Base-by-base conservation (phyloP, 768 basidiomycete genomes). In the Hysterangium stoloniferum region DNA sequence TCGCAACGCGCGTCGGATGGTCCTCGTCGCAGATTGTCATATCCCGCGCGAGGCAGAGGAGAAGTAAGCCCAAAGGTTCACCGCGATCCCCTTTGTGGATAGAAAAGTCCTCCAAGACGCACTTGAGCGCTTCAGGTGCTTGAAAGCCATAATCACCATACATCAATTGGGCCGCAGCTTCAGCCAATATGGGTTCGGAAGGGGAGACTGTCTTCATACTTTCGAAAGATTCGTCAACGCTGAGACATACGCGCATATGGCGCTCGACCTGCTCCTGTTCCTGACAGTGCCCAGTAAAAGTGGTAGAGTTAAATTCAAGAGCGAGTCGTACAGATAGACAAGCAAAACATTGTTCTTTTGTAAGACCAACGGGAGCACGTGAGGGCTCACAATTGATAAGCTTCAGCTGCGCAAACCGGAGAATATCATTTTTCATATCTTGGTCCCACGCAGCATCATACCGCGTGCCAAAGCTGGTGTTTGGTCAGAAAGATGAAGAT, bases 161-260 rank as follows among this genome's bases (percentile, higher is more conserved):
- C 59, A 59, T 58, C 33, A 56, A 19, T 7, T 24, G 13, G 46
- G 36, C 56, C 12, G 64, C 55, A 17, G 61, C 64, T 52, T 64
- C 64, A 1, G 63, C 58, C 12, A 66, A 55, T 24, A 64, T 33
- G 8, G 64, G 64, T 49, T 65, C 63, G 2, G 63, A 65, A 4
- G 57, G 36, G 4, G 57, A 53, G 6, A 55, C 37, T 37, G 64
- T 66, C 45, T 60, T 40, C 19, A 59, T 34, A 19, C 34, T 45
- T 29, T 58, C 51, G 37, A 63, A 58, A 17, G 51, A 52, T 15
- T 52, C 8, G 27, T 34, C 43, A 9, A 57, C 56, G 19, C 56
- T 56, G 8, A 60, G 51, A 28, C 53, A 52, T 19, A 68, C 49
- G 13, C 67, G 63, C 63, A 67, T 58, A 52, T 66, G 66, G 1